A percentile compares a stretch with the other conserved stretches of the same genome.
Conservation (phyloP, 1,284 basidiomycete genomes). For the Ustilago hordei region DNA sequence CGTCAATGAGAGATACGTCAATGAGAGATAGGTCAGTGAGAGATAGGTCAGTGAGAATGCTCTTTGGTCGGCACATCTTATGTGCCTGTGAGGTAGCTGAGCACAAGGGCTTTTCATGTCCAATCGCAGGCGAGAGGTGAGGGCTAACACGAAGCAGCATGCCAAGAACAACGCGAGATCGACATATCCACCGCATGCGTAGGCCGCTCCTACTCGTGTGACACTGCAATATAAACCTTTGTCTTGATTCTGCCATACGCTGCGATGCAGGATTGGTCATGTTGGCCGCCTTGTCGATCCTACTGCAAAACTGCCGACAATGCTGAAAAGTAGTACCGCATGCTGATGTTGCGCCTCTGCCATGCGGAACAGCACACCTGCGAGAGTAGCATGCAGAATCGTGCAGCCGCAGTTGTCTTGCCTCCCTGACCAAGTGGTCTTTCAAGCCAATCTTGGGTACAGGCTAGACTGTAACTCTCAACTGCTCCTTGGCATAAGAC, state of each 20-base stretch:
- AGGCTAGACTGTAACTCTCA: neutral
- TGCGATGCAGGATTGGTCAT: no score
- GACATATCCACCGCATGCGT: neutral
- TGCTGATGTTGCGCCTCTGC: no score
- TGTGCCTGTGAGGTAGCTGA: neutral
- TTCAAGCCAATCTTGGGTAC: neutral
- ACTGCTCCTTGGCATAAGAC: neutral
- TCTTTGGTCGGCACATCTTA: neutral
- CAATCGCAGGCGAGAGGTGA: neutral
- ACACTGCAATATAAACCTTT: neutral
- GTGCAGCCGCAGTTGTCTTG: no score
- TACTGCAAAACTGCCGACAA: neutral
- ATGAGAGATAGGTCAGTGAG: constrained; percentile 4
- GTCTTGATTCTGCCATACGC: neutral
- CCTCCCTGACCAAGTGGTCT: no score
- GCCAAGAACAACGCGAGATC: neutral
- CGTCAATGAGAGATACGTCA: constrained; percentile 9
- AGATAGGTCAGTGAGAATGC: constrained; percentile 1
- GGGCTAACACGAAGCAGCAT: neutral
- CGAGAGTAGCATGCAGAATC: no score
- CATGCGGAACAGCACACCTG: no score
- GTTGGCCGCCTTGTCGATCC: neutral
- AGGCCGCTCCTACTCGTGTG: neutral
- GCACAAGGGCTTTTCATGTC: neutral
- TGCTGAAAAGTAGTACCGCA: neutral